phyloP scores from a whole-genome alignment of 1,284 basidiomycete species.

The Ustanciosporium gigantosporum region DNA sequence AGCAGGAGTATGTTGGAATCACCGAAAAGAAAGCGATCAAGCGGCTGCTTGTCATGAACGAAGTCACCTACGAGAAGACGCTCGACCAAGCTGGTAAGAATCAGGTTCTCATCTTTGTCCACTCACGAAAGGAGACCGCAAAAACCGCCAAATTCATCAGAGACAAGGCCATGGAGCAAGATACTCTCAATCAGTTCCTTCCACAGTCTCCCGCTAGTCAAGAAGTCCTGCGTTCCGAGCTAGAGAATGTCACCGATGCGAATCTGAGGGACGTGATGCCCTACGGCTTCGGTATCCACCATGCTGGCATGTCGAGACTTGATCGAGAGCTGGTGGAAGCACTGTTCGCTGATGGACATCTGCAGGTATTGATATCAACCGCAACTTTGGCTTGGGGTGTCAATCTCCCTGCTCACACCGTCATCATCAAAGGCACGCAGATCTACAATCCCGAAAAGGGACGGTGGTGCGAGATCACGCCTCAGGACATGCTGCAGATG shows the following conservation, averaged over 20 bases:
- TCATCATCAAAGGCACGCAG: slow-evolving; percentile 99
- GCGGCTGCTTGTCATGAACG: slow-evolving; percentile 95
- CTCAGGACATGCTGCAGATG: slow-evolving; percentile 98
- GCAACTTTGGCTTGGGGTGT: slow-evolving; percentile 99
- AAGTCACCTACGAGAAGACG: slow-evolving; percentile 95
- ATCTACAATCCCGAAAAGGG: slow-evolving; percentile 99
- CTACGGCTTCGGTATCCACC: slow-evolving; percentile 97
- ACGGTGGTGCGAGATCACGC: slow-evolving; percentile 91
- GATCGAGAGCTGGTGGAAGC: slow-evolving; percentile 93
- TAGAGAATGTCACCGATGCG: slow-evolving; percentile 78
- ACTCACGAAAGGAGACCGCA: slow-evolving; percentile 96
- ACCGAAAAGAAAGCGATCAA: slow-evolving; percentile 99
- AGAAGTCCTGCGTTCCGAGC: slow-evolving; percentile 67
- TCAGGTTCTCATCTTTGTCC: slow-evolving; percentile 81
- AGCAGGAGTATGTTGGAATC: slow-evolving; percentile 95
- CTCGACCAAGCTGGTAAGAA: slow-evolving; percentile 58
- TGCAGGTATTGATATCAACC: slow-evolving; percentile 95
- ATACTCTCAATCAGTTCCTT: slow-evolving; percentile 92
- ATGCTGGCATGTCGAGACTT: slow-evolving; percentile 96
- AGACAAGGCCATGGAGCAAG: slow-evolving; percentile 93
- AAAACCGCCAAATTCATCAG: slow-evolving; percentile 95
- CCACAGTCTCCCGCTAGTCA: slow-evolving; percentile 50
- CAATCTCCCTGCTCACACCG: slow-evolving; percentile 94
- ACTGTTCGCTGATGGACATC: slow-evolving; percentile 85
- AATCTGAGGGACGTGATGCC: slow-evolving; percentile 88